phyloP scores from a whole-genome alignment of 352 stramenopile genomes.

The Phytopythium litorale region DNA sequence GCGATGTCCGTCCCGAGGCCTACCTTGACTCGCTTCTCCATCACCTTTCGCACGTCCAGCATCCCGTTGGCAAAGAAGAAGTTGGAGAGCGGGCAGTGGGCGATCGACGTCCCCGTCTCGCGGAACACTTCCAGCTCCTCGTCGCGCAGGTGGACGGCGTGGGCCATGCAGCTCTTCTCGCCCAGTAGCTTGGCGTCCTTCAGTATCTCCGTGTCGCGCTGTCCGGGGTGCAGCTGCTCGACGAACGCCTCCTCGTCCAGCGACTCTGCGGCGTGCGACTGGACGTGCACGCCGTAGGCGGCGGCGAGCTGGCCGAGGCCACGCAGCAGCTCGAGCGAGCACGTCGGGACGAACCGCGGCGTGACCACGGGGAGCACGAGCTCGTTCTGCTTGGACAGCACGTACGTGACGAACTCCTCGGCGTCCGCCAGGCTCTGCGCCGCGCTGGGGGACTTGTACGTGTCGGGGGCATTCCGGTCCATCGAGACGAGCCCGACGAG shows the following conservation, averaged over 20 bases:
- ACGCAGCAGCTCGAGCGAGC: slow-evolving; percentile 69
- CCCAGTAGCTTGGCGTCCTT: slow-evolving; percentile 59
- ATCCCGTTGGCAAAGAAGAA: slow-evolving; percentile 86
- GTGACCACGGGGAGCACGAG: slow-evolving; percentile 82
- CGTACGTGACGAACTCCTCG: slow-evolving; percentile 72
- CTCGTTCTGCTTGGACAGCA: slow-evolving; percentile 28
- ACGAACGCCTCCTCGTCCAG: slow-evolving; percentile 84
- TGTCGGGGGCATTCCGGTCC: slow-evolving; percentile 79
- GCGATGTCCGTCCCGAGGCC: slow-evolving; percentile 90
- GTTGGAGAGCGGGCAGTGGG: slow-evolving; percentile 90
- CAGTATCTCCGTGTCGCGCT: slow-evolving; percentile 74
- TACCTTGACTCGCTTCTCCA: slow-evolving; percentile 30
- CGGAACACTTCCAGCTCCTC: slow-evolving; percentile 60
- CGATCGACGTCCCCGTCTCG: slow-evolving; percentile 55
- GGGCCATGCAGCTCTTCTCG: slow-evolving; percentile 76
- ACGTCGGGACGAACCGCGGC: slow-evolving; percentile 90
- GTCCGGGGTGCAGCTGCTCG: slow-evolving; percentile 53
- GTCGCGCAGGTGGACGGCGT: slow-evolving; percentile 73
- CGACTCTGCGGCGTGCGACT: slow-evolving; percentile 87
- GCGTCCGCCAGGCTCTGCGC: slow-evolving; percentile 57
- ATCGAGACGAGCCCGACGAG: slow-evolving; percentile 91
- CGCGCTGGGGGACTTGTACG: slow-evolving; percentile 68
- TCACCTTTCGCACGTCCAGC: slow-evolving; percentile 55
- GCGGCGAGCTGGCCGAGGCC: slow-evolving; percentile 64
- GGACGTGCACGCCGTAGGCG: slow-evolving; percentile 68